These are phyloP conservation scores for Penicillium steckii DNA, from an alignment of 495 filamentous ascomycete genomes.

Conservation along the genomic window DNA sequence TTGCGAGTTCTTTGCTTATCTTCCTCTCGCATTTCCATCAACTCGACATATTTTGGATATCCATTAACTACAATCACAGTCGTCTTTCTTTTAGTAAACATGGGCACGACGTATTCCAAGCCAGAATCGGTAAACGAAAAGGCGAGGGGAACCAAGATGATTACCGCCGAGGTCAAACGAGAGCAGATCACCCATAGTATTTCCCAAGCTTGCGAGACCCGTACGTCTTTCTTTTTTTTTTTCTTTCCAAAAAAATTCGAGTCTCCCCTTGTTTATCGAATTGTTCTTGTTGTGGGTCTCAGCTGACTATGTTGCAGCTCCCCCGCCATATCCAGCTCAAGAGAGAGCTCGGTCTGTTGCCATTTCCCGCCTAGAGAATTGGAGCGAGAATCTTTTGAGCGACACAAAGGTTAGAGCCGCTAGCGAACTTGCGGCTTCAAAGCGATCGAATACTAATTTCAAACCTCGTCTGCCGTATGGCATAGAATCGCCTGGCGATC, in stretches of 20 bases:
- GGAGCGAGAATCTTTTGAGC: constrained; percentile 21
- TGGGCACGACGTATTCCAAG: constrained; percentile 1
- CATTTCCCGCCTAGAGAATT: constrained; percentile 13
- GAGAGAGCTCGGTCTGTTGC: constrained; percentile 13
- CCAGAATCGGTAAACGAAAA: constrained; percentile 1
- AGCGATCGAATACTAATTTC: not conserved
- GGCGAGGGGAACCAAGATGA: not conserved
- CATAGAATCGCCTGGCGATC: constrained; percentile 63
- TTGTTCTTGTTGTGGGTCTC: too few relatives aligned
- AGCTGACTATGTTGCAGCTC: constrained; percentile 1
- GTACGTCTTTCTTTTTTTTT: not conserved
- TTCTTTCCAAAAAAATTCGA: too few relatives aligned
- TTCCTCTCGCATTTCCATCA: not conserved
- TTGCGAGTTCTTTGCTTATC: not conserved
- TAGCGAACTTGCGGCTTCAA: not conserved
- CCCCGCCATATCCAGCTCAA: constrained; percentile 19
- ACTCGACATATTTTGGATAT: too few relatives aligned
- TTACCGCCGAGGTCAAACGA: not conserved
- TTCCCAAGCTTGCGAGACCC: not conserved
- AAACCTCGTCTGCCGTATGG: not conserved
- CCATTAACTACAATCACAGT: not conserved
- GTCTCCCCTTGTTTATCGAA: too few relatives aligned
- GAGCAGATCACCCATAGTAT: not conserved
- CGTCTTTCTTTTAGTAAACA: not conserved
- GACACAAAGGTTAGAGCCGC: constrained; percentile 19